Conservation (phyloP, 495 filamentous ascomycete species). For the Penicillium tannophilum region DNA sequence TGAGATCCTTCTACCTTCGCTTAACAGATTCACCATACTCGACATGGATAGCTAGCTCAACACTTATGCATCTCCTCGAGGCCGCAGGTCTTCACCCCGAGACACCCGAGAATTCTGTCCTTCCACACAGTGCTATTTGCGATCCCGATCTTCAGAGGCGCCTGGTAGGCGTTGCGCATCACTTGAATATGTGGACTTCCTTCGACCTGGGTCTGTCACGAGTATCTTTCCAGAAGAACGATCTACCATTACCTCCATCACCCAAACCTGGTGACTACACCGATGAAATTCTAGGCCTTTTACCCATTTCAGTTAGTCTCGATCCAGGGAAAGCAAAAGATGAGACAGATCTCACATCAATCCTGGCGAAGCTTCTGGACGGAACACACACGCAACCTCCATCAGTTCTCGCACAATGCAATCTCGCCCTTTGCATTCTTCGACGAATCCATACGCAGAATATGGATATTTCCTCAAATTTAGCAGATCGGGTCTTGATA, state of each 20-base stretch:
- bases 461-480: slow-evolving; percentile 27
- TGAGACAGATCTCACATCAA: slow-evolving; percentile 32
- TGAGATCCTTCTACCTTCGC: slow-evolving; percentile 50
- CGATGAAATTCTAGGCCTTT: slow-evolving; percentile 37
- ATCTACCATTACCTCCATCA: slow-evolving; percentile 23
- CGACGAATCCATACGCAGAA: slow-evolving; percentile 48
- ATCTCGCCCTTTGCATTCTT: slow-evolving; percentile 50
- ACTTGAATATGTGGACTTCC: slow-evolving; percentile 48
- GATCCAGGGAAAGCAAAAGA: slow-evolving; percentile 34
- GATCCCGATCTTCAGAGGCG: slow-evolving; percentile 39
- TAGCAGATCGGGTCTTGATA: slow-evolving; percentile 30
- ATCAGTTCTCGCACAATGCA: slow-evolving; percentile 46
- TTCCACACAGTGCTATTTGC: slow-evolving; percentile 18
- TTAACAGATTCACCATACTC: slow-evolving; percentile 48
- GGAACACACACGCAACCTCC: slow-evolving; percentile 37
- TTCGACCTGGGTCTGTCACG: slow-evolving; percentile 54
- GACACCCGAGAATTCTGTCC: slow-evolving; percentile 15
- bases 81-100: slow-evolving; percentile 49
- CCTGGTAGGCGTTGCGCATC: slow-evolving; percentile 45
- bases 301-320: slow-evolving; percentile 39
- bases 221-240: slow-evolving; percentile 35
- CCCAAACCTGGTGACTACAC: slow-evolving; percentile 36
- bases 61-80: slow-evolving; percentile 54
- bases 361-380: slow-evolving; percentile 27
- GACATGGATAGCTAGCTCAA: slow-evolving; percentile 53